Evolutionary conservation across 345 rosid genomes (phyloP).

Genomic region (Salix caprea): DNA sequence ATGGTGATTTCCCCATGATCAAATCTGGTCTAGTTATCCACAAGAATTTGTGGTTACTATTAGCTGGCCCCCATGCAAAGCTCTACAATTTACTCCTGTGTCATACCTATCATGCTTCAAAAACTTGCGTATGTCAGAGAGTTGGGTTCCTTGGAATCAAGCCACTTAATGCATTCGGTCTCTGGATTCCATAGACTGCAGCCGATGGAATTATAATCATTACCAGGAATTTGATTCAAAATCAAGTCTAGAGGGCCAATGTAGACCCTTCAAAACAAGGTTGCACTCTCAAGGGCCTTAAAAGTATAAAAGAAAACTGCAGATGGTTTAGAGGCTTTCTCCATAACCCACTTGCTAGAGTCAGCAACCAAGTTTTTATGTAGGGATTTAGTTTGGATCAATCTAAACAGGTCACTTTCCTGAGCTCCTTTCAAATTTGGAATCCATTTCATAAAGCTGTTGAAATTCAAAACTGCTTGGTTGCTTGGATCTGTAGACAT

Average conservation of each 20-base stretch:
- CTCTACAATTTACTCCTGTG: not conserved
- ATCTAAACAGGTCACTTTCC: not conserved
- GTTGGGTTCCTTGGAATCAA: not conserved
- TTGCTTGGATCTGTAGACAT: too few species aligned
- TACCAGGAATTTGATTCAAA: not conserved
- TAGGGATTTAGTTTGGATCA: not conserved
- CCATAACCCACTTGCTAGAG: not conserved
- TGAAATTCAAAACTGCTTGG: too few species aligned
- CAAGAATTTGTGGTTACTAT: not conserved
- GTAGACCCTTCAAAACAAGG: not conserved
- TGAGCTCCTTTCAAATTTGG: not conserved
- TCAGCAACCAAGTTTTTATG: not conserved
- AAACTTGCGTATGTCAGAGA: not conserved
- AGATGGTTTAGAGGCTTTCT: not conserved
- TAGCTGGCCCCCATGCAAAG: conserved; percentile 9
- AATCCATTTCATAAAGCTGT: not conserved
- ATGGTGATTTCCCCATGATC: not conserved
- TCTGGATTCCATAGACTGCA: not conserved
- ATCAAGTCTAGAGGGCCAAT: not conserved
- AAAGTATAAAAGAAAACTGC: not conserved
- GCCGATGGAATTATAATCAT: not conserved
- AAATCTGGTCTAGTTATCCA: not conserved
- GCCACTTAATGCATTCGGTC: not conserved
- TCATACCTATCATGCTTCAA: not conserved
- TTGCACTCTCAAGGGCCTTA: not conserved